phyloP scores from a whole-genome alignment of 257 asterid species.

The Scutellaria barbata region DNA sequence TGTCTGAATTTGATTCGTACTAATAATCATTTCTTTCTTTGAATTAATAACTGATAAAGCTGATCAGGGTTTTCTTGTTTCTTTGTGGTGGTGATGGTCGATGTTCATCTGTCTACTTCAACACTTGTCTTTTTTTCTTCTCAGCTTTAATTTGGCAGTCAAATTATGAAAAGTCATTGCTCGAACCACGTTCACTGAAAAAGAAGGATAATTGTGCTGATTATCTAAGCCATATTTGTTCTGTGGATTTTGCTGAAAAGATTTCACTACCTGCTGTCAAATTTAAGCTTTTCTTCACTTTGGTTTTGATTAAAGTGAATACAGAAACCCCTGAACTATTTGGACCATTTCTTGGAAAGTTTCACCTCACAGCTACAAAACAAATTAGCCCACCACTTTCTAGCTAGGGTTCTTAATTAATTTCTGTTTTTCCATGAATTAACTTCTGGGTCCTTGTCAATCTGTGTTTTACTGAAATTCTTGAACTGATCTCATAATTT shows the following conservation, averaged over 20 bases:
- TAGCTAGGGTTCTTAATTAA: slow-evolving; percentile 32
- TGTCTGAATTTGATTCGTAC: neutral
- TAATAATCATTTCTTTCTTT: slow-evolving; percentile 8
- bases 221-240: slow-evolving; percentile 17
- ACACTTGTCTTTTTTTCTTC: slow-evolving; percentile 45
- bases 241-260: slow-evolving; percentile 38
- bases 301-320: slow-evolving; percentile 22
- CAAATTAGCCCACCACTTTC: neutral
- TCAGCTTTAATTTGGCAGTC: slow-evolving; percentile 43
- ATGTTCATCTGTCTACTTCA: slow-evolving; percentile 62
- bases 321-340: neutral
- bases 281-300: slow-evolving; percentile 30
- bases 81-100: slow-evolving; percentile 24
- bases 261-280: slow-evolving; percentile 39
- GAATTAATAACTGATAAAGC: slow-evolving; percentile 48
- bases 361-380: neutral
- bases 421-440: neutral
- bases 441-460: neutral
- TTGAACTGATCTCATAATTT: neutral
- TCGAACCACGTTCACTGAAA: slow-evolving; percentile 31
- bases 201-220: slow-evolving; percentile 22
- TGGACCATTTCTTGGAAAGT: slow-evolving; percentile 33
- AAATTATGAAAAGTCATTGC: slow-evolving; percentile 48
- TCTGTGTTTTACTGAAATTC: neutral
- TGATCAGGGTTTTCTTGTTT: slow-evolving; percentile 42